phyloP scores from a whole-genome alignment of 192 early-diverging fungal species.

The Coemansia sp. region DNA sequence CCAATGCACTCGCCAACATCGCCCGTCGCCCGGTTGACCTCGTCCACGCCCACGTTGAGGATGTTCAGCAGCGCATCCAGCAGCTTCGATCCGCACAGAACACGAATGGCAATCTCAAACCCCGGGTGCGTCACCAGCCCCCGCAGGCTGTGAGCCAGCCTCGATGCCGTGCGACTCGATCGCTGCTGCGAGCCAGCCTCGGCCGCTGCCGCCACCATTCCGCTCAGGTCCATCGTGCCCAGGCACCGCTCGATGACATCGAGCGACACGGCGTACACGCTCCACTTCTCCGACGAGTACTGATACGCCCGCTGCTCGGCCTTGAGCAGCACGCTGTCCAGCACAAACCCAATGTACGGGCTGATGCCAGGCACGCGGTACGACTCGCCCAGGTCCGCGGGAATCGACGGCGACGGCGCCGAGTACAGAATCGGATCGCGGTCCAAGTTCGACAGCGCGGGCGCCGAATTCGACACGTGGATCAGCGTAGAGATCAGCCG shows the following conservation, averaged over 20 bases:
- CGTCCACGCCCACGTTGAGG: slow-evolving; percentile 60
- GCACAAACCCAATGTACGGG: slow-evolving; percentile 80
- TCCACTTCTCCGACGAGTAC: slow-evolving; percentile 73
- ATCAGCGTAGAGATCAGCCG: slow-evolving; percentile 69
- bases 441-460: slow-evolving; percentile 32
- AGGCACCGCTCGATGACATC: slow-evolving; percentile 79
- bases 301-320: slow-evolving; percentile 67
- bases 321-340: slow-evolving; percentile 85
- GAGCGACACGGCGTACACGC: slow-evolving; percentile 60
- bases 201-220: slow-evolving; percentile 16
- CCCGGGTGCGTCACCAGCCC: slow-evolving; percentile 74
- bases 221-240: slow-evolving; percentile 69
- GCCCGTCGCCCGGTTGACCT: slow-evolving; percentile 52
- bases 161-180: background rate
- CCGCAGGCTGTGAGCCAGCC: slow-evolving; percentile 33
- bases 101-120: slow-evolving; percentile 74
- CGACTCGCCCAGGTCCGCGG: slow-evolving; percentile 61
- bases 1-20: slow-evolving; percentile 31
- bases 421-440: slow-evolving; percentile 40
- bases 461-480: slow-evolving; percentile 56
- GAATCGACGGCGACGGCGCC: slow-evolving; percentile 54
- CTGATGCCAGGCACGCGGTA: slow-evolving; percentile 73
- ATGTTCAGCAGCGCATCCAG: slow-evolving; percentile 70
- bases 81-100: slow-evolving; percentile 77
- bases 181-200: slow-evolving; percentile 8